Base-by-base conservation (phyloP, 2,329 filamentous ascomycete genomes). In the Dryadomyces quercivorus region DNA sequence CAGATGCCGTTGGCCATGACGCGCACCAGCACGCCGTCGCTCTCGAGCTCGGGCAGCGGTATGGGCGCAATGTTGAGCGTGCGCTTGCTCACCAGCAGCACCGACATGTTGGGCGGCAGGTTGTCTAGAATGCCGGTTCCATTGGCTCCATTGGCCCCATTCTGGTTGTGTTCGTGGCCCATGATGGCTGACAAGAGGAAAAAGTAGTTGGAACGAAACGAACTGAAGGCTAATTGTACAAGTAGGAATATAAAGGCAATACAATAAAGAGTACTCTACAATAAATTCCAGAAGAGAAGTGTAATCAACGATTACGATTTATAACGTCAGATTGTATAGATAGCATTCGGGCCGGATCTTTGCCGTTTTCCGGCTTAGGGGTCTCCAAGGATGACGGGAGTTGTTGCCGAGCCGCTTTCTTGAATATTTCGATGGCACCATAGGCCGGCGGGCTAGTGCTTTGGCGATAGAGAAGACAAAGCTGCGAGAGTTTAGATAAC, bases 1-100 rank as follows among this genome's bases (percentile, higher is more conserved):
- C 88, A 94, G 70, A 94, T 92, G 61, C 88, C 88, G 5, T 88
- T 94, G 75, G 84, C 92, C 72, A 85, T 85, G 61, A 91, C 77
- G 65, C 85, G 82, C 59, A 94, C 82, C 62, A 92, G 77, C 60
- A 93, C 88, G 69, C 91, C 83, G 73, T 90, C 78, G 18, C 80
- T 76, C 51, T 78, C 70, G 62, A 93, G 73, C 56, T 76, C 69
- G 45, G 88, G 88, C 53, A 89, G 70, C 6, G 88, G 86, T 6
- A 84, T 80, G 65, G 91, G 84, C 70, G 84, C 82, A 71, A 84
- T 93, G 59, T 75, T 72, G 62, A 93, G 84, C 62, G 84, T 77
- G 67, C 81, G 76, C 58, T 44, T 57, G 34, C 54, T n/a, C n/a
- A 57, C 56, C 2, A 57, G 53, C 34, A 57, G 44, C 18, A 54